These are phyloP conservation scores for Artomyces pyxidatus DNA, from an alignment of 768 basidiomycete species.

Conservation along the genomic window DNA sequence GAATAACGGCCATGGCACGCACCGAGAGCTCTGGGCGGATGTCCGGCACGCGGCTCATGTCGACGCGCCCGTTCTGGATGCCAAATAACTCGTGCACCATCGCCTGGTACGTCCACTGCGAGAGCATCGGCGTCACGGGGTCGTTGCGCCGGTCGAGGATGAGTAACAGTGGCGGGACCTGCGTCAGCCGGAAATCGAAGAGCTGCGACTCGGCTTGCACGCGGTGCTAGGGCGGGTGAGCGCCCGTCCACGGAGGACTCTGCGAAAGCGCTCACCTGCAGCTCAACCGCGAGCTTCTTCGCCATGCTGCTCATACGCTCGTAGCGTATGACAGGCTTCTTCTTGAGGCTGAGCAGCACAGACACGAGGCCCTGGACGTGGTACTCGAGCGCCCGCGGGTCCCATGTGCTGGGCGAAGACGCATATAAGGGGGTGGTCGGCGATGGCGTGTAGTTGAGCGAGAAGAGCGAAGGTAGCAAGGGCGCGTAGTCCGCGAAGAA, in stretches of 20 bases:
- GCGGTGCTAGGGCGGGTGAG: conserved; percentile 45
- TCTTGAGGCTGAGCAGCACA: conserved; percentile 88
- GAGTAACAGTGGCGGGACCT: conserved; percentile 81
- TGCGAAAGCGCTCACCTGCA: conserved; percentile 51
- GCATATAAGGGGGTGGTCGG: conserved; percentile 61
- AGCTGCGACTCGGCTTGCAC: conserved; percentile 75
- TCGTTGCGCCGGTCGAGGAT: conserved; percentile 95
- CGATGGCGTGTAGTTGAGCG: conserved; percentile 70
- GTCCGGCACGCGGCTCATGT: conserved; percentile 76
- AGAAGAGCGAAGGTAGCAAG: conserved; percentile 78
- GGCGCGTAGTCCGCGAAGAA: conserved; percentile 97
- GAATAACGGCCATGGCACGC: conserved; percentile 18
- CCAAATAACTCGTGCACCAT: conserved; percentile 97
- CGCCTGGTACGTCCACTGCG: conserved; percentile 99
- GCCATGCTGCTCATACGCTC: conserved; percentile 92
- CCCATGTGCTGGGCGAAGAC: conserved; percentile 64
- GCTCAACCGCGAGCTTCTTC: conserved; percentile 77
- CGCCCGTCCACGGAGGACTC: background rate
- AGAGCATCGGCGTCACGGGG: conserved; percentile 90
- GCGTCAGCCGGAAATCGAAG: conserved; percentile 88
- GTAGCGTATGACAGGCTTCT: conserved; percentile 90
- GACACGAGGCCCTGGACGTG: conserved; percentile 76
- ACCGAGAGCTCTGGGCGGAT: conserved; percentile 82
- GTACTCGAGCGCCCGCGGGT: conserved; percentile 63
- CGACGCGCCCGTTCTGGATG: conserved; percentile 91